Evolutionary conservation across 2,329 filamentous ascomycete species (phyloP), one percentile per base, ranked within the genome.

Genomic region (Verruconis gallopava): DNA sequence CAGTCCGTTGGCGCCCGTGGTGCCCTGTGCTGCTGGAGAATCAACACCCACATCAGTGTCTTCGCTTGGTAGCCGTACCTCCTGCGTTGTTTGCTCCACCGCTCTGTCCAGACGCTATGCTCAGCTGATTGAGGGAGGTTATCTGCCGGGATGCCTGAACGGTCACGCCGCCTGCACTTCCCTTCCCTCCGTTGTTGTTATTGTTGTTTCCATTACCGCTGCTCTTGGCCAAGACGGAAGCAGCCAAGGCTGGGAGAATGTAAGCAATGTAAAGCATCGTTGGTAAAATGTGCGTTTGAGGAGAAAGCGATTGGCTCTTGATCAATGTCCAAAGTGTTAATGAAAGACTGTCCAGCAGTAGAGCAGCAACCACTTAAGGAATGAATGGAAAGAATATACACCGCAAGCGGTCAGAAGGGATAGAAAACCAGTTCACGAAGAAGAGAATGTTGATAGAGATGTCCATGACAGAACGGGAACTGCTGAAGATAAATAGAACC

Each of bases 281-380:
- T 34, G 18, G 37, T 20, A 43, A 38, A 14, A 21, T n/a, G n/a
- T 30, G 25, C 11, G 11, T 30, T 11, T 30, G 14, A 30, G 14
- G 14, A 30, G 11, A 11, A 13, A n/a, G n/a, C 25, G 14, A 11
- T 11, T 11, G 11, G 14, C 11, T 30, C 11, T 30, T 13, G 17
- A 25, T 12, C 11, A 19, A 18, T 18, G 33, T 13, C 4, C 11
- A 18, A 17, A 37, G 19, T 21, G 17, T 36, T 34, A 20, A 36
- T 35, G 14, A 30, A 17, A 43, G 15, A 43, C 41, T 43, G 41
- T 21, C 30, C 40, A 42, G 40, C 40, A 37, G 36, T 38, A 19
- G n/a, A 22, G 30, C 17, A 15, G 25, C 19, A 38, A 12, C 6
- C 30, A 22, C 22, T 38, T 36, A 28, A 40, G 38, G 6, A 30